Base-by-base conservation (phyloP, 306 rosid genomes). In the Castanospermum australe region DNA sequence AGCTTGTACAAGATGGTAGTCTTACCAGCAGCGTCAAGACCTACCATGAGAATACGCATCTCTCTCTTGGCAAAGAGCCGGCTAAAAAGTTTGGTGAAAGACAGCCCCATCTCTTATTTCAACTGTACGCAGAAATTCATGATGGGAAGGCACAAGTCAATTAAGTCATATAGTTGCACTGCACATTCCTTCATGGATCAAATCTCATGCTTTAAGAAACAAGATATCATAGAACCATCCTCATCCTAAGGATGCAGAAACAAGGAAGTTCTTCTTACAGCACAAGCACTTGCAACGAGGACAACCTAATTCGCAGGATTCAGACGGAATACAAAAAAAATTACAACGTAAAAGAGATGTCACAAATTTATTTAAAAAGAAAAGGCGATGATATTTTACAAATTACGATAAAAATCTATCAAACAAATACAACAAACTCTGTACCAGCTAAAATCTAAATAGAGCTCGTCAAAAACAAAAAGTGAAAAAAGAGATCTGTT, bases 61-160 rank as follows among this genome's bases (percentile, higher is more conserved):
- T 90, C 94, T 52, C 80, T 90, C 81, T 88, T 88, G 75, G 92
- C 94, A 74, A 90, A 88, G 62, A 90, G 94, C 89, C 94, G 89
- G 75, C 92, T 86, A 56, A 90, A 88, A 45, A 90, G 86, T 81
- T 90, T 90, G 83, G 87, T 75, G 85, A 90, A 90, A 57, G 90
- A 83, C 78, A 90, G 65, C 83, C 94, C 94, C 91, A 90, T 90
- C 78, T 82, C 84, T 65, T 69, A 69, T 38, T 79, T 48, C 57
- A 69, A 64, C 89, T 88, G 88, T 20, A 79, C 30, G 25, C 78
- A 73, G 38, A 6, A 44, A 83, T 14, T 56, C 50, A 39, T 15
- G 18, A 77, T 7, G 30, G 48, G 36, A 54, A 67, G 48, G 44
- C 79, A 82, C 44, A 54, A 6, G 67, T 17, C 52, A 69, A 45